Evolutionary conservation across 371 early-diverging fungal species (phyloP), one percentile per base, ranked within the genome.

Genomic region (Lichtheimia hyalospora): DNA sequence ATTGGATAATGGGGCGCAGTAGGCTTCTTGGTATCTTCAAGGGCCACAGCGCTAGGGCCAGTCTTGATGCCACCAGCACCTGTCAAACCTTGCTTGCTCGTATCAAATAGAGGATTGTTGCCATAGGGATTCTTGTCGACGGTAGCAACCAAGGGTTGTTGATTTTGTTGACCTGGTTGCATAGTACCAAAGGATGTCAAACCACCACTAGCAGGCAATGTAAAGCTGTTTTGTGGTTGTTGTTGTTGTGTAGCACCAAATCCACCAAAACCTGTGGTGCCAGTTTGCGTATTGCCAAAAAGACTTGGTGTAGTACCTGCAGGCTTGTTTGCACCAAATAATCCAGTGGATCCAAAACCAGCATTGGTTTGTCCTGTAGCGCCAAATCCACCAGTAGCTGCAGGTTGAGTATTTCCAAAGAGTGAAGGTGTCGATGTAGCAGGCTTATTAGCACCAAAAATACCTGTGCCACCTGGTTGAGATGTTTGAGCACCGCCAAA

Each of bases 71-170:
- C 69, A 13, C 64, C 50, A 60, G 62, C 14, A 61, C 71, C 12
- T 61, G 63, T 43, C 58, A 60, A 10, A 70, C 56, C 2, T 66
- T 66, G 28, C 67, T 54, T 39, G 72, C 49, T 40, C 16, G 74
- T 61, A 54, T 91, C 82, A 66, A 94, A 92, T 44, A 95, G 73
- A 16, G 94, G 89, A 55, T 88, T 92, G 57, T 71, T 75, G 41
- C 96, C 96, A 62, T 95, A 96, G 8, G 95, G 93, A 56, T 86
- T 86, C 49, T 82, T 78, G 57, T 94, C 94, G 51, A 95, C 87
- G 18, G 85, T 79, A 2, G 95, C 93, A 18, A 84, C 75, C 53
- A 94, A 64, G 16, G 73, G 71, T 61, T 69, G 80, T 58, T 74
- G 74, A 28, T 74, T 72, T 24, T 61, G 75, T 15, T 71, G 71